phyloP scores from a whole-genome alignment of 1,284 basidiomycete genomes.

The Tilletia setariae region DNA sequence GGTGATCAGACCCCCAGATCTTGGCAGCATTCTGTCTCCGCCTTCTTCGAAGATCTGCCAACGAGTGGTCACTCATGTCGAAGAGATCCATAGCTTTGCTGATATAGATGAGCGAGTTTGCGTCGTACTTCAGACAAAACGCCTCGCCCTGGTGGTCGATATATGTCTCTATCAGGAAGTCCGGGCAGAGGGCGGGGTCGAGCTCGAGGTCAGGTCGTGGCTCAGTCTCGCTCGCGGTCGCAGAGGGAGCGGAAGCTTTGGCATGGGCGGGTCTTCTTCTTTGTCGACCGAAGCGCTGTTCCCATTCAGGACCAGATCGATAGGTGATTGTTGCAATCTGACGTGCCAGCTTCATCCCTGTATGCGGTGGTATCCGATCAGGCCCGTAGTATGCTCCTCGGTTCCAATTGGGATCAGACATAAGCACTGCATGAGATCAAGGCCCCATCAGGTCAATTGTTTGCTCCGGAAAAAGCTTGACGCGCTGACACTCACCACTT shows the following conservation, averaged over 20 bases:
- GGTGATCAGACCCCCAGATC: conserved; percentile 9
- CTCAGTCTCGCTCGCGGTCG: not conserved
- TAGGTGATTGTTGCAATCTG: conserved; percentile 99
- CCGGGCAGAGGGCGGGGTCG: conserved; percentile 72
- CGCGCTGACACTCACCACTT: conserved; percentile 53
- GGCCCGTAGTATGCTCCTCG: conserved; percentile 91
- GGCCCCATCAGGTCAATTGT: not conserved
- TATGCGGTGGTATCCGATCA: conserved; percentile 79
- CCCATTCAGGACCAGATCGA: conserved; percentile 98
- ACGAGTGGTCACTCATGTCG: conserved; percentile 80
- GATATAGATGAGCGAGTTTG: conserved; percentile 92
- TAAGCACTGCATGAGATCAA: conserved; percentile 67
- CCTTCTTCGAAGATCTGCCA: conserved; percentile 63
- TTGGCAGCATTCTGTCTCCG: not conserved
- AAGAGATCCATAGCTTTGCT: conserved; percentile 99
- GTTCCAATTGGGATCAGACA: conserved; percentile 99
- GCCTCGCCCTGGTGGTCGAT: conserved; percentile 83
- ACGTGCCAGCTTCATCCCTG: conserved; percentile 95
- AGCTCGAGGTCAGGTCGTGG: conserved; percentile 25
- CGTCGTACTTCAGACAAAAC: conserved; percentile 98
- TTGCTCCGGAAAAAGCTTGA: not conserved
- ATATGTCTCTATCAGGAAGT: conserved; percentile 98
- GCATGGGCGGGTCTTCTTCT: conserved; percentile 56
- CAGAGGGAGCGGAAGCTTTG: not conserved
- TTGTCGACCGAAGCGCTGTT: conserved; percentile 85